phyloP scores from a whole-genome alignment of 148 eudicot genomes.

The Pharnaceum exiguum region DNA sequence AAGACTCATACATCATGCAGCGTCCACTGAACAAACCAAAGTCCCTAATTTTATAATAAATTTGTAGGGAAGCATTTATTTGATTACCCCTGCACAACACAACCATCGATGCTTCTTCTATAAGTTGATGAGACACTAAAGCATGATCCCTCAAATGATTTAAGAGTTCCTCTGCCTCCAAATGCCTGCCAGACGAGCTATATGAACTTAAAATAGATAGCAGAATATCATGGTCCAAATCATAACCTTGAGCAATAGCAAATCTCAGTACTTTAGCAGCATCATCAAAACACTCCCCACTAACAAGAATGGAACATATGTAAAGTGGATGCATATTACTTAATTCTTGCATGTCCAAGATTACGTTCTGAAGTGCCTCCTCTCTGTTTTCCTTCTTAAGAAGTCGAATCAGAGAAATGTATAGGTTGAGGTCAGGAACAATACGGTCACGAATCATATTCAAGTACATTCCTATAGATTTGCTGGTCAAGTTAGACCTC shows the following conservation, averaged over 20 bases:
- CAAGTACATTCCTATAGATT: slow-evolving; percentile 56
- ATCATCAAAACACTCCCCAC: slow-evolving; percentile 68
- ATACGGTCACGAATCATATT: slow-evolving; percentile 66
- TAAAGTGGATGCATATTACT: slow-evolving; percentile 47
- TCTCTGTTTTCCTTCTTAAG: slow-evolving; percentile 53
- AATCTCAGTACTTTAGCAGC: slow-evolving; percentile 58
- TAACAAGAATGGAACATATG: slow-evolving; percentile 60
- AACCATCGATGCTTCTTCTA: slow-evolving; percentile 67
- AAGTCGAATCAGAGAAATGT: slow-evolving; percentile 49
- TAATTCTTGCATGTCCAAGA: slow-evolving; percentile 58
- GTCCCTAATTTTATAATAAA: slow-evolving; percentile 43
- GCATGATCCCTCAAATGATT: slow-evolving; percentile 50
- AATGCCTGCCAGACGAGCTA: slow-evolving; percentile 66
- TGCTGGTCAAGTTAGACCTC: slow-evolving; percentile 52
- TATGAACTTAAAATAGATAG: slow-evolving; percentile 63
- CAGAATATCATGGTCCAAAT: slow-evolving; percentile 50
- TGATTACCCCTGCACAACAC: slow-evolving; percentile 64
- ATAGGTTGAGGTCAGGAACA: slow-evolving; percentile 57
- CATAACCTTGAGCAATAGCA: slow-evolving; percentile 55
- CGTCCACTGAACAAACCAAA: slow-evolving; percentile 35
- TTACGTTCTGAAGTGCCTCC: slow-evolving; percentile 47
- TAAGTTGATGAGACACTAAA: slow-evolving; percentile 37
- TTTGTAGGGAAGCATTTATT: slow-evolving; percentile 54
- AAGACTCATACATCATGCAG: slow-evolving; percentile 64
- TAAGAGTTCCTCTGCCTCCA: slow-evolving; percentile 71